A percentile compares a stretch with the other conserved stretches of the same genome.
Conservation (phyloP, 495 filamentous ascomycete genomes). For the Xylaria venustula region DNA sequence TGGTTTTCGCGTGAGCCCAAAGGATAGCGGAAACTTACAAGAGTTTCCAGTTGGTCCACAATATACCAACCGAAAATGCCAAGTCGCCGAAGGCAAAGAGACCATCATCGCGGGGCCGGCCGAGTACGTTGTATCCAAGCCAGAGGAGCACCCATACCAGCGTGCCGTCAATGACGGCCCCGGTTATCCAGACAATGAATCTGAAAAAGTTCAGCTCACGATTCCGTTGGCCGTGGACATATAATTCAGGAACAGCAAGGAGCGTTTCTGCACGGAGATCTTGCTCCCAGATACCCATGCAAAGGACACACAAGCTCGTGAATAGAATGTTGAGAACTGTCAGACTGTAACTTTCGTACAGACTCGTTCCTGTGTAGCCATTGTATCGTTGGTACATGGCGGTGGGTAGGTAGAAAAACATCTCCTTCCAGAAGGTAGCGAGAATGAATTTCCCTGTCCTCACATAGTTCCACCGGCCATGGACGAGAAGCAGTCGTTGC, state of each 20-base stretch:
- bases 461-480: slow-evolving; percentile 91
- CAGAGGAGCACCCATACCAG: slow-evolving; percentile 74
- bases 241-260: slow-evolving; percentile 85
- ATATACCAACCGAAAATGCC: slow-evolving; percentile 67
- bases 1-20: background rate
- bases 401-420: slow-evolving; percentile 81
- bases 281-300: slow-evolving; percentile 83
- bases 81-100: slow-evolving; percentile 75
- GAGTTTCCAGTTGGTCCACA: slow-evolving; percentile 73
- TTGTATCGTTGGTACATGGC: slow-evolving; percentile 82
- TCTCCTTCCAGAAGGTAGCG: slow-evolving; percentile 83
- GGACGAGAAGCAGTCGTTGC: slow-evolving; percentile 81
- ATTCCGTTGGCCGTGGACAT: slow-evolving; percentile 74
- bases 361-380: slow-evolving; percentile 83
- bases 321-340: slow-evolving; percentile 92
- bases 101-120: slow-evolving; percentile 44
- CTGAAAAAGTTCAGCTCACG: slow-evolving; percentile 72
- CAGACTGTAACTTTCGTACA: slow-evolving; percentile 82
- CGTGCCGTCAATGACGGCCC: slow-evolving; percentile 72
- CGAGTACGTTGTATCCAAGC: slow-evolving; percentile 57
- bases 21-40: slow-evolving; percentile 46
- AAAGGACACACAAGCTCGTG: slow-evolving; percentile 84
- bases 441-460: slow-evolving; percentile 88
- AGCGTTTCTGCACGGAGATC: slow-evolving; percentile 78
- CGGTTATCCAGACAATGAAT: slow-evolving; percentile 77